phyloP scores from a whole-genome alignment of 805 yeast genomes.

The Starmerella riodocensis region DNA sequence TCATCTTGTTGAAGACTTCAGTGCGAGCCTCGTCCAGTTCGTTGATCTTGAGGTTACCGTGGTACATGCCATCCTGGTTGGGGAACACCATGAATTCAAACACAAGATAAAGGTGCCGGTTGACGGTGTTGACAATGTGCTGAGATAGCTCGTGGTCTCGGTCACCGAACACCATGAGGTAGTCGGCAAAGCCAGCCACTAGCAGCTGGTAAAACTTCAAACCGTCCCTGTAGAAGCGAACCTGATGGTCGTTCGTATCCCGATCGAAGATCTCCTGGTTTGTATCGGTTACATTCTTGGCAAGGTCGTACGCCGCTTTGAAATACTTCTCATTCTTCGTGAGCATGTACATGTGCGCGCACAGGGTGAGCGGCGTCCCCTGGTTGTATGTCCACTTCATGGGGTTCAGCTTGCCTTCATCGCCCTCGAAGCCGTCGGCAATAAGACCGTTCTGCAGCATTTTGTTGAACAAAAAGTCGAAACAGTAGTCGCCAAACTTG shows the following conservation, averaged over 20 bases:
- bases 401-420: slow-evolving; percentile 33
- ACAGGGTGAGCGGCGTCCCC: slow-evolving; percentile 50
- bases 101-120: slow-evolving; percentile 44
- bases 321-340: slow-evolving; percentile 43
- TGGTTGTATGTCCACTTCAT: slow-evolving; percentile 56
- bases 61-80: slow-evolving; percentile 41
- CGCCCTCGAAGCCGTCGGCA: slow-evolving; percentile 43
- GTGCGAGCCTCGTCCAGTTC: slow-evolving; percentile 38
- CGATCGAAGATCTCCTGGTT: slow-evolving; percentile 48
- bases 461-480: slow-evolving; percentile 42
- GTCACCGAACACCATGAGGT: slow-evolving; percentile 37
- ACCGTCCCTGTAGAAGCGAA: slow-evolving; percentile 52
- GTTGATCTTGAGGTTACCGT: slow-evolving; percentile 47
- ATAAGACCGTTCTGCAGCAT: slow-evolving; percentile 46
- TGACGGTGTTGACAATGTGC: slow-evolving; percentile 32
- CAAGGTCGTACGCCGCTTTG: slow-evolving; percentile 28
- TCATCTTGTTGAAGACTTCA: slow-evolving; percentile 39
- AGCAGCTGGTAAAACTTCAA: slow-evolving; percentile 51
- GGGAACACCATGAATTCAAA: slow-evolving; percentile 46
- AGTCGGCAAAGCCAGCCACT: slow-evolving; percentile 57
- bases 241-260: slow-evolving; percentile 39
- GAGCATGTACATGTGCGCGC: slow-evolving; percentile 36
- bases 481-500: slow-evolving; percentile 46
- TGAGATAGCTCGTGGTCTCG: slow-evolving; percentile 27
- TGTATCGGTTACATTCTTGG: slow-evolving; percentile 46